Evolutionary conservation across 2,329 filamentous ascomycete genomes (phyloP), one percentile per base, ranked within the genome.

Genomic region (Colletotrichum somersetense): DNA sequence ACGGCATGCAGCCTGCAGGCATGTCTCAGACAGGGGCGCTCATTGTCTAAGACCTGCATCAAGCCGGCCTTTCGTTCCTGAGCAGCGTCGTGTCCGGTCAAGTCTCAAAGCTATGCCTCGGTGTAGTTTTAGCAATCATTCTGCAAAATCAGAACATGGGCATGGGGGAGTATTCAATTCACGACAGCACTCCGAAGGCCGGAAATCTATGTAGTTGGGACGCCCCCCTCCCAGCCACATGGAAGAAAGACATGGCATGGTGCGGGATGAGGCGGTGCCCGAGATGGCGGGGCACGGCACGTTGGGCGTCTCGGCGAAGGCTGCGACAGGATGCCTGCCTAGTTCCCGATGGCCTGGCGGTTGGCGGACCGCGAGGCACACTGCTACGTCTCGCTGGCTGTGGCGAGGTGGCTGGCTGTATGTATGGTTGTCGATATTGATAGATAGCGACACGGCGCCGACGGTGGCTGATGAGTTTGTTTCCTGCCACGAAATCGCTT

Each of bases 1-100:
- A 63, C 38, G 35, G 35, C 35, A 38, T 38, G 35, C 58, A 23
- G 42, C 59, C 40, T 59, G 53, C 30, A 63, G 44, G 46, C n/a
- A 52, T 38, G 69, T 69, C 65, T 72, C 20, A 55, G 59, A 72
- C 53, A 69, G 20, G 16, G 26, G 23, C 52, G 53, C 46, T n/a
- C 48, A 33, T 40, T 69, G 69, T 72, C 69, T 72, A 10, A 69
- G 69, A 72, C 69, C 46, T 69, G 66, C 66, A 59, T 64, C 23
- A 8, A 55, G 44, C 66, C 46, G 33, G 66, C 57, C 50, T 56
- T 59, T 48, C 46, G 69, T 62, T 48, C 69, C 69, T 72, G 66
- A 61, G 42, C 50, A 53, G 48, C 40, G 48, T 55, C 50, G 35
- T 50, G 42, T 23, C 42, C 42, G 30, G 50, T 56, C 56, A 67